phyloP scores from a whole-genome alignment of 2,329 filamentous ascomycete species.

The Penicillium sp. region DNA sequence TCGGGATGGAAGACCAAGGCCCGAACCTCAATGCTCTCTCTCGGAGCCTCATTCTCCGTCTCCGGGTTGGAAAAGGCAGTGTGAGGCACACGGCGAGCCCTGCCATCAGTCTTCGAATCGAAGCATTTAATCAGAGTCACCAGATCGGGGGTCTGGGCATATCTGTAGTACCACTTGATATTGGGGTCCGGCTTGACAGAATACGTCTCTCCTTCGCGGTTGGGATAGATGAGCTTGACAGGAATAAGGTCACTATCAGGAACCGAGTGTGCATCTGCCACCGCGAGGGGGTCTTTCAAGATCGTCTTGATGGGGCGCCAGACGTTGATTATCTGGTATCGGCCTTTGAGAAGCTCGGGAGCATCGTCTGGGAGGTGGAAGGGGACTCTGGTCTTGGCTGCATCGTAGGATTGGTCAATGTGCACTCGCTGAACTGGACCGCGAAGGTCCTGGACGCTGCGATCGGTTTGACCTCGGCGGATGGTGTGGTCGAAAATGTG shows the following conservation, averaged over 20 bases:
- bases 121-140: constrained; percentile 64
- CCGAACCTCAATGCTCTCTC: constrained; percentile 61
- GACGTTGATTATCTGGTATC: constrained; percentile 55
- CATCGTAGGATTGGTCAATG: constrained; percentile 53
- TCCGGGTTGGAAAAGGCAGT: constrained; percentile 56
- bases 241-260: constrained; percentile 54
- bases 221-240: constrained; percentile 54
- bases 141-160: constrained; percentile 55
- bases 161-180: constrained; percentile 58
- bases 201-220: constrained; percentile 55
- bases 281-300: constrained; percentile 55
- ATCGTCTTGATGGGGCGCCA: constrained; percentile 56
- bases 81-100: constrained; percentile 58
- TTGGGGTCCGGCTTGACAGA: constrained; percentile 43
- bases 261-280: constrained; percentile 56
- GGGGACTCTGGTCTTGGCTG: constrained; percentile 45
- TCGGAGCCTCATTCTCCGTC: constrained; percentile 38
- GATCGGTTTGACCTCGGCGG: constrained; percentile 39
- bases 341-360: constrained; percentile 43
- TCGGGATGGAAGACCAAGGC: constrained; percentile 56
- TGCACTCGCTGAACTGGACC: constrained; percentile 55
- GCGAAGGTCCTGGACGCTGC: constrained; percentile 36
- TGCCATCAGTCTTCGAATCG: constrained; percentile 59
- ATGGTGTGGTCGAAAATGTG: constrained; percentile 57
- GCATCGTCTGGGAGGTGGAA: constrained; percentile 50